Evolutionary conservation across 176 grass and related monocot species (phyloP).

Genomic region (Aegilops speltoides): DNA sequence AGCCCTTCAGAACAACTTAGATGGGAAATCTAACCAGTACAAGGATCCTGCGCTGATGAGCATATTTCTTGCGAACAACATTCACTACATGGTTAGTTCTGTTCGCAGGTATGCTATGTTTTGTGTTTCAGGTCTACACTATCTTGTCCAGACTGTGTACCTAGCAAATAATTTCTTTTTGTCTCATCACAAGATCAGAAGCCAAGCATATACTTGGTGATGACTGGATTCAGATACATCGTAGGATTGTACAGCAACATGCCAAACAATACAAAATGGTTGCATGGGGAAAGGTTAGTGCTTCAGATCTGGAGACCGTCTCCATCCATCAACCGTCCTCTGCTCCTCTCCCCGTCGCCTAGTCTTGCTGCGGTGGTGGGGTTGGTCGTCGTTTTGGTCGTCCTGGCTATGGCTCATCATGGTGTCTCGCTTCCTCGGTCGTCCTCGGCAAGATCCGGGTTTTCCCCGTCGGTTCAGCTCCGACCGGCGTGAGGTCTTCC

Average conservation of each 20-base stretch:
- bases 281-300: constrained; percentile 81
- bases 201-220: constrained; percentile 82
- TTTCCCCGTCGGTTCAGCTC: no score
- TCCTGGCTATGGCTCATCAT: no score
- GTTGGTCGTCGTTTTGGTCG: no score
- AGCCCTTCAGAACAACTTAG: constrained; percentile 81
- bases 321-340: no score
- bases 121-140: constrained; percentile 19
- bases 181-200: constrained; percentile 70
- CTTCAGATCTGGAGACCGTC: background rate
- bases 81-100: constrained; percentile 80
- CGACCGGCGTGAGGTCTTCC: no score
- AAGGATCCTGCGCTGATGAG: constrained; percentile 74
- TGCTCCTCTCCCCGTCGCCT: no score
- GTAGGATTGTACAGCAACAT: constrained; percentile 79
- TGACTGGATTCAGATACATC: constrained; percentile 85
- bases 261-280: constrained; percentile 82
- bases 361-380: no score
- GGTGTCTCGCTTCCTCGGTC: no score
- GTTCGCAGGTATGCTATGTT: constrained; percentile 58
- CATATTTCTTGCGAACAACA: constrained; percentile 94
- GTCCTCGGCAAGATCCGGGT: no score
- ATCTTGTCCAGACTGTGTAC: background rate
- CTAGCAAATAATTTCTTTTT: constrained; percentile 4
- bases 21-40: constrained; percentile 80